Conservation (phyloP, 257 asterid genomes). For the Solanum sejunctum region DNA sequence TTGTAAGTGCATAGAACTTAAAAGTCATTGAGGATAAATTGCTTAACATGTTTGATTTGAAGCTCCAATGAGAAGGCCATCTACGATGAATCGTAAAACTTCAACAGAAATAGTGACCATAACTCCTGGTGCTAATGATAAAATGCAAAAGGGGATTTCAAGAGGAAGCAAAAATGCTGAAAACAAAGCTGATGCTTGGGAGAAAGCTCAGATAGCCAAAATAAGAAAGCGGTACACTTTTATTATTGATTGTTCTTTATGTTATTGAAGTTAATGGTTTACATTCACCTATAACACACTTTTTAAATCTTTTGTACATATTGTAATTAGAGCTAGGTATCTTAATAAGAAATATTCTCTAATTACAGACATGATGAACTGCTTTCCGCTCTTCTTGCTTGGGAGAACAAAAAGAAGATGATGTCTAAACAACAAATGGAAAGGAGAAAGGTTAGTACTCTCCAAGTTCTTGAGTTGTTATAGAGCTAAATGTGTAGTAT, state of each 20-base stretch:
- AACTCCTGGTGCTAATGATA: slow-evolving; percentile 9
- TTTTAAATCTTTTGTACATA: neutral
- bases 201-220: slow-evolving; percentile 39
- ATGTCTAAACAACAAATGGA: slow-evolving; percentile 34
- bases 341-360: neutral
- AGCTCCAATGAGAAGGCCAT: slow-evolving; percentile 24
- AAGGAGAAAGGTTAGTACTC: slow-evolving; percentile 38
- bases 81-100: slow-evolving; percentile 11
- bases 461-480: neutral
- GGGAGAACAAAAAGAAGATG: slow-evolving; percentile 52
- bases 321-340: neutral
- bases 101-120: slow-evolving; percentile 17
- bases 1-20: neutral
- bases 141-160: slow-evolving; percentile 18
- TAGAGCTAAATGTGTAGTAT: neutral
- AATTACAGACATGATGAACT: slow-evolving; percentile 44
- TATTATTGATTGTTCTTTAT: neutral
- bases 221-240: slow-evolving; percentile 43
- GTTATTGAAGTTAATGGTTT: neutral
- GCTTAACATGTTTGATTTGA: neutral
- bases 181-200: slow-evolving; percentile 52
- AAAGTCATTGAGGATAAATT: neutral
- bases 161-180: slow-evolving; percentile 11
- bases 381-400: slow-evolving; percentile 26
- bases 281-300: neutral